Conservation (phyloP, 2,329 filamentous ascomycete genomes). For the Annulohypoxylon truncatum region DNA sequence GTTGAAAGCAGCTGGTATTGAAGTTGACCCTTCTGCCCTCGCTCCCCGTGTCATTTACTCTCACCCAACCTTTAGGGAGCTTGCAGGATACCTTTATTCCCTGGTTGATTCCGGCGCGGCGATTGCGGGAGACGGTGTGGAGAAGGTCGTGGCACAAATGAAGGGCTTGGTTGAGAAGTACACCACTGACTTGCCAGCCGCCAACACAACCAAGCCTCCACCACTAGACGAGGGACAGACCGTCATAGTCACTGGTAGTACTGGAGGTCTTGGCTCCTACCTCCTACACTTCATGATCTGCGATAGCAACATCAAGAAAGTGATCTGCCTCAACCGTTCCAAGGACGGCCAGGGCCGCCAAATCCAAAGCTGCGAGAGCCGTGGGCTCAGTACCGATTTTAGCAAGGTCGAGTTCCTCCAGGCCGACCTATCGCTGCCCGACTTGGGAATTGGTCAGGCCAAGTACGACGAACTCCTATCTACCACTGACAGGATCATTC, state of each 20-base stretch:
- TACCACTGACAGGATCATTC: constrained; percentile 59
- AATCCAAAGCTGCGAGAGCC: constrained; percentile 50
- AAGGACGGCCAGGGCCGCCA: constrained; percentile 50
- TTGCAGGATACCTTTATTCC: constrained; percentile 50
- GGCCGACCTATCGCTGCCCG: constrained; percentile 59
- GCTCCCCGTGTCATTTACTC: constrained; percentile 55
- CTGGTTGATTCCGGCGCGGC: constrained; percentile 36
- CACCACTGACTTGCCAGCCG: constrained; percentile 39
- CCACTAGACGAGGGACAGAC: constrained; percentile 43
- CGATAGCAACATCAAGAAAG: constrained; percentile 51
- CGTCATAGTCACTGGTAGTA: constrained; percentile 60
- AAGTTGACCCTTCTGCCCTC: constrained; percentile 50
- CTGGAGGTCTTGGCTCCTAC: constrained; percentile 61
- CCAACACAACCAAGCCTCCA: constrained; percentile 43
- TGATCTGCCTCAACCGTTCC: constrained; percentile 63
- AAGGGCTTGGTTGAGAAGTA: constrained; percentile 43
- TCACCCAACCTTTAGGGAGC: constrained; percentile 50
- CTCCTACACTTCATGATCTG: constrained; percentile 54
- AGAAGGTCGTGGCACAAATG: constrained; percentile 21
- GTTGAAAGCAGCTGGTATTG: constrained; percentile 46
- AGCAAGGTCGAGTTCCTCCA: constrained; percentile 60
- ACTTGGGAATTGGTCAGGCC: constrained; percentile 59
- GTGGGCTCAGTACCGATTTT: constrained; percentile 53
- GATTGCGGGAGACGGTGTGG: constrained; percentile 19
- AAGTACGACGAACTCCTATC: constrained; percentile 53